Evolutionary conservation across 1,284 basidiomycete genomes (phyloP), one percentile per base, ranked within the genome.

Genomic region (Amylostereum chailletii): DNA sequence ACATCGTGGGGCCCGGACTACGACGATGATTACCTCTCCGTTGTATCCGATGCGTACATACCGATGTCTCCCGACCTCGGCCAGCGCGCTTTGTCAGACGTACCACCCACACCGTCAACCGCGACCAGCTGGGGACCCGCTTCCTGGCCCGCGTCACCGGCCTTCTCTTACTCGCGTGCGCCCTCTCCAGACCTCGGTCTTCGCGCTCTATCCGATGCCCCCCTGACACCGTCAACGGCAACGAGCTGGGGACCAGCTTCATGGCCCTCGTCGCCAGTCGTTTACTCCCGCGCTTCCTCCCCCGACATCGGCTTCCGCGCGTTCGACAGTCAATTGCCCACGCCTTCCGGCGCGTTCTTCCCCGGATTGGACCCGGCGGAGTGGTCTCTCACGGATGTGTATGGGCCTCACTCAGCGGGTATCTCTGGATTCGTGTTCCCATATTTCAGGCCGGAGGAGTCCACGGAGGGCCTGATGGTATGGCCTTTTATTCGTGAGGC

Each of bases 181-280:
- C 65, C 66, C 6, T 66, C 69, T 5, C 66, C 68, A 8, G 66
- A 71, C 48, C 53, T 71, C 34, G 70, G 62, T 11, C 61, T 66
- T 46, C 71, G 81, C 33, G 68, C 75, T 62, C 54, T 74, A 11
- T 76, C 78, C 47, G 72, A 75, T 55, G 60, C 58, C 8, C 76
- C 79, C 2, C 65, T 64, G 4, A 70, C 68, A 5, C 77, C 79
- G 7, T 54, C 63, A 8, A 65, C 68, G 9, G 65, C 65, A 3
- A 69, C 68, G 3, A 64, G 59, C 46, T 80, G 77, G 78, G 78
- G 77, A 34, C 65, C 75, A 8, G 70, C 72, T 4, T 62, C 67
- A 26, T 49, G 49, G 46, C 46, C 51, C 46, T 31, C 50, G 37
- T 41, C 53, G 32, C 50, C 57, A 47, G 32, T 26, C 5, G 4